These are phyloP conservation scores for Phaeophleospora eucalypticola DNA, from an alignment of 2,329 filamentous ascomycete genomes.

Conservation along the genomic window DNA sequence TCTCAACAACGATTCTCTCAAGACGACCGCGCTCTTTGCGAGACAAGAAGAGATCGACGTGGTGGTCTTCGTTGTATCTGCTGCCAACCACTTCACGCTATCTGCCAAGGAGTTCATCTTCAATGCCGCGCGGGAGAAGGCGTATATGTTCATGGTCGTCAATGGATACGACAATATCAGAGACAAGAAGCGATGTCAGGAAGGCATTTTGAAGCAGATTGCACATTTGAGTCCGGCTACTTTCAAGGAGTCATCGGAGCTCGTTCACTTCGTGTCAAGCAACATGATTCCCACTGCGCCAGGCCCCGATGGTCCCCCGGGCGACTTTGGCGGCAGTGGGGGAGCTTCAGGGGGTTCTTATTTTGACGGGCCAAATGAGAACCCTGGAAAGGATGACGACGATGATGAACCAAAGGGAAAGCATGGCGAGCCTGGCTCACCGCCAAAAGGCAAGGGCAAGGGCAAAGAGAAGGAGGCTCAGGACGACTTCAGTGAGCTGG, in stretches of 20 bases:
- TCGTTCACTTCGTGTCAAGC: constrained; percentile 97
- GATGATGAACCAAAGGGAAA: constrained; percentile 56
- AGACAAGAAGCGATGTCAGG: constrained; percentile 85
- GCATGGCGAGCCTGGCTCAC: constrained; percentile 41
- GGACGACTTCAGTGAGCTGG: constrained; percentile 82
- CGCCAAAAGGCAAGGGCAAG: constrained; percentile 64
- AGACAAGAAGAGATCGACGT: constrained; percentile 98
- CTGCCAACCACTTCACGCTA: constrained; percentile 94
- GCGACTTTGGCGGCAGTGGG: constrained; percentile 28
- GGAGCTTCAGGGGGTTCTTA: constrained; percentile 33
- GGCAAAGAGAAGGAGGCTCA: constrained; percentile 73
- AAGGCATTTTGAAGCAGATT: constrained; percentile 90
- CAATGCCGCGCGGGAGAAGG: constrained; percentile 92
- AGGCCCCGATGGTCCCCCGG: constrained; percentile 53
- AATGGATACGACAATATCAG: constrained; percentile 94
- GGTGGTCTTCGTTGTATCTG: constrained; percentile 95
- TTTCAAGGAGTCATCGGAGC: constrained; percentile 83
- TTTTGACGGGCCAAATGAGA: constrained; percentile 36
- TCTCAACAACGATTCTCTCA: constrained; percentile 90
- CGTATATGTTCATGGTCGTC: constrained; percentile 98
- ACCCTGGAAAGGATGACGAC: constrained; percentile 36
- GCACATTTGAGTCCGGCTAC: constrained; percentile 83
- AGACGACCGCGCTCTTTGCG: constrained; percentile 95
- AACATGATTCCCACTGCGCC: constrained; percentile 79
- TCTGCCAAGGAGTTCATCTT: constrained; percentile 98